Evolutionary conservation across 257 asterid genomes (phyloP).

Genomic region (Solanum sitiens): DNA sequence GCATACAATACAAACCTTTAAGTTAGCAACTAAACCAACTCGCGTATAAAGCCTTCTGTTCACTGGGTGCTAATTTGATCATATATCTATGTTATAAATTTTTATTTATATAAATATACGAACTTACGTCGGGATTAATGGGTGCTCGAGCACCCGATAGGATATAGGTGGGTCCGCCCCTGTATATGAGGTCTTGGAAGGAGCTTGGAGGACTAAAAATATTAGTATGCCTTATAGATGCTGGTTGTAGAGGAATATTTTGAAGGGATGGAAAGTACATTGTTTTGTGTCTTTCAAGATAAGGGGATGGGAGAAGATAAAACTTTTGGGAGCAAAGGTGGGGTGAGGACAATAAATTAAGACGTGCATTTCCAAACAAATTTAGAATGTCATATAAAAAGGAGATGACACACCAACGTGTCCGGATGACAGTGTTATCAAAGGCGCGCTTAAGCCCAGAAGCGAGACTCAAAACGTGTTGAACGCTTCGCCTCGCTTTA

Average conservation of each 20-base stretch:
- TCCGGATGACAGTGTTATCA: not conserved
- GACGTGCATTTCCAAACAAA: not conserved
- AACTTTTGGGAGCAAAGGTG: not conserved
- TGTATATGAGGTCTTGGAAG: not conserved
- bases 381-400: not conserved
- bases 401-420: not conserved
- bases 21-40: too few relatives aligned
- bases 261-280: not conserved
- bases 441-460: too few relatives aligned
- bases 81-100: too few relatives aligned
- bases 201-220: not conserved
- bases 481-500: too few relatives aligned
- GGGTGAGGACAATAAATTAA: not conserved
- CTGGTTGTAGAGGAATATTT: not conserved
- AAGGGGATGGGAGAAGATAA: not conserved
- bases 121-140: too few relatives aligned
- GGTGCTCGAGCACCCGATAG: too few relatives aligned
- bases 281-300: not conserved
- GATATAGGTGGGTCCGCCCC: too few relatives aligned
- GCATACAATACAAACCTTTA: too few relatives aligned
- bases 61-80: too few relatives aligned
- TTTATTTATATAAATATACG: too few relatives aligned
- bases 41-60: too few relatives aligned
- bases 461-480: too few relatives aligned
- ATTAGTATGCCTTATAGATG: not conserved